Evolutionary conservation across 768 basidiomycete genomes (phyloP), one percentile per base, ranked within the genome.

Genomic region (Fistulinella prunicolor): DNA sequence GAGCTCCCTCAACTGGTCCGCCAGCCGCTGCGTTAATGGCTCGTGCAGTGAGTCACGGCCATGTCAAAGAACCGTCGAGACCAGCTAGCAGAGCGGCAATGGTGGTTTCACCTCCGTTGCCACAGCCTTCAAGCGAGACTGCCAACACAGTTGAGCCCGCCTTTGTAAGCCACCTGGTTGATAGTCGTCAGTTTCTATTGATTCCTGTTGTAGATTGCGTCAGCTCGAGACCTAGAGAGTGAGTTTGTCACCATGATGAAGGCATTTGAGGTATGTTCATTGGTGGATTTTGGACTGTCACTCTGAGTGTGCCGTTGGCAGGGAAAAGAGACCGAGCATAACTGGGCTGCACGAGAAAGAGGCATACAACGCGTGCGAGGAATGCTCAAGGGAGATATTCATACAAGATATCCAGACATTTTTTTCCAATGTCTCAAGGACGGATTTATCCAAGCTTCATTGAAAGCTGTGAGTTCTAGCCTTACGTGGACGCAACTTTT

Each of bases 241-340:
- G 93, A 97, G 63, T 93, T 97, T 62, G 72, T 79, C 6, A 69
- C 69, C 9, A 94, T 97, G 86, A 63, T 76, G 17, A 86, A 87
- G 44, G 70, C 76, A 26, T 98, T 96, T 59, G 89, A 91, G 70
- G 91, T 86, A 60, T 42, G 72, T 58, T 23, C n/a, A 9, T 16
- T 30, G 36, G 38, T 43, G 4, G 19, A 42, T 35, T 20, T 16
- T n/a, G 42, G 20, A 21, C 2, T 29, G 13, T 4, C 26, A 9
- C 36, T 37, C 44, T 55, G 42, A 47, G 29, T 32, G 28, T 42
- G 13, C 44, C 44, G 14, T 43, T 37, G n/a, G 23, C 38, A 93
- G 86, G 96, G 95, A n/a, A 95, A 82, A 70, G 95, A 99, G 70
- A 88, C 89, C 1, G 95, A 99, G 63, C 90, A 94, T 54, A 99